Evolutionary conservation across 1,284 basidiomycete species (phyloP).

Genomic region (Malassezia obtusa): DNA sequence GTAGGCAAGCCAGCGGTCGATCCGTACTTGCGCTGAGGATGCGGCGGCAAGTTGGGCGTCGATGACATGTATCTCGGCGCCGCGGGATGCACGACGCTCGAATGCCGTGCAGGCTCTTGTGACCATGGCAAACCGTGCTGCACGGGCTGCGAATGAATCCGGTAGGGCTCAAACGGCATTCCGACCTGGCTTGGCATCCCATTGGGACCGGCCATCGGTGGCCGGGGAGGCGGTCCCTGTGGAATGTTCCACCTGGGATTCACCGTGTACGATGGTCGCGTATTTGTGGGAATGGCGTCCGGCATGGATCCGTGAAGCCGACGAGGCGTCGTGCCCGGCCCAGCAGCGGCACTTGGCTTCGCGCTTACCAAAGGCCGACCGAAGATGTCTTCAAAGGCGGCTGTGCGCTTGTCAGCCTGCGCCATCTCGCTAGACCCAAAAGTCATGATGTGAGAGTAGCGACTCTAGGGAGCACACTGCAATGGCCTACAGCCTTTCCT

Average conservation of each 20-base stretch:
- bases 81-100: not conserved
- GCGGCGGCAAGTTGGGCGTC: no score
- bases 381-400: conserved; percentile 14
- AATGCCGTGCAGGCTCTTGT: not conserved
- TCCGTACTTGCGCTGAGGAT: not conserved
- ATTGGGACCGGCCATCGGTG: not conserved
- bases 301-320: not conserved
- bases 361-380: not conserved
- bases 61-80: not conserved
- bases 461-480: no score
- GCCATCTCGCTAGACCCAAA: not conserved
- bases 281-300: not conserved
- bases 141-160: not conserved
- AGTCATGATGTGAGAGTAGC: not conserved
- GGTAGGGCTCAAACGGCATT: not conserved
- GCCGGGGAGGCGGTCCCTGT: not conserved
- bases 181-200: not conserved
- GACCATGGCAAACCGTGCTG: not conserved
- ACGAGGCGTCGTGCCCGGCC: not conserved
- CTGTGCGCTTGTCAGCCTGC: conserved; percentile 11
- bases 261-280: not conserved
- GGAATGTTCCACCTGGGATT: not conserved
- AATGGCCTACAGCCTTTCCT: no score
- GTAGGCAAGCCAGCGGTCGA: not conserved
- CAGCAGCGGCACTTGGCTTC: not conserved